Evolutionary conservation across 257 asterid species (phyloP).

Genomic region (Prunella vulgaris): DNA sequence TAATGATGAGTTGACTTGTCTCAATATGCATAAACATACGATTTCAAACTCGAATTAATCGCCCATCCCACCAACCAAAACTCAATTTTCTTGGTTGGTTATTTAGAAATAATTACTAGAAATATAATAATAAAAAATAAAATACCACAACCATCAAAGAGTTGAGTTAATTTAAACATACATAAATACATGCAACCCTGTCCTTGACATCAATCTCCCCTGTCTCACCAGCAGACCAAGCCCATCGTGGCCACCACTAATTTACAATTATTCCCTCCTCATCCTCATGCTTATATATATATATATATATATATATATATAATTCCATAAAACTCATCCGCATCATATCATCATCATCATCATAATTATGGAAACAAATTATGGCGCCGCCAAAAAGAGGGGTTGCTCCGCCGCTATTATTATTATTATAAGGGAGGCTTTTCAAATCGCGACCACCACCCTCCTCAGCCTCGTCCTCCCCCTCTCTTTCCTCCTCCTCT

Average conservation of each 20-base stretch:
- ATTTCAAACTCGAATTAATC: slow-evolving; percentile 2
- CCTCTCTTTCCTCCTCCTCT: slow-evolving; percentile 69
- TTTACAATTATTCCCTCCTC: neutral
- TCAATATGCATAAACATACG: no score
- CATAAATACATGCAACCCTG: slow-evolving; percentile 10
- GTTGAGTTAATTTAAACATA: no score
- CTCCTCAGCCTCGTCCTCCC: slow-evolving; percentile 82
- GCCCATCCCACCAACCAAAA: neutral
- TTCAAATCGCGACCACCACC: slow-evolving; percentile 42
- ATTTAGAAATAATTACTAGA: no score
- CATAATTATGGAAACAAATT: no score
- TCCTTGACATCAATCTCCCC: slow-evolving; percentile 17
- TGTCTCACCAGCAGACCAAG: slow-evolving; percentile 4
- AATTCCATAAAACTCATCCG: neutral
- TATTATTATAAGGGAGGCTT: slow-evolving; percentile 28
- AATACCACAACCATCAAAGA: no score
- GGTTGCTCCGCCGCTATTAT: no score
- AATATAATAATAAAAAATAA: no score
- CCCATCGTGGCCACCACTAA: slow-evolving; percentile 41
- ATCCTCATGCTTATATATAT: neutral
- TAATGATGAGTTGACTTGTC: no score
- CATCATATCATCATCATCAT: slow-evolving; percentile 8
- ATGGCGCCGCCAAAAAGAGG: neutral
- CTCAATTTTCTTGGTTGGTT: neutral
- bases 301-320: neutral